Base-by-base conservation (phyloP, 2,329 filamentous ascomycete species). In the Mycosphaerella sp. region DNA sequence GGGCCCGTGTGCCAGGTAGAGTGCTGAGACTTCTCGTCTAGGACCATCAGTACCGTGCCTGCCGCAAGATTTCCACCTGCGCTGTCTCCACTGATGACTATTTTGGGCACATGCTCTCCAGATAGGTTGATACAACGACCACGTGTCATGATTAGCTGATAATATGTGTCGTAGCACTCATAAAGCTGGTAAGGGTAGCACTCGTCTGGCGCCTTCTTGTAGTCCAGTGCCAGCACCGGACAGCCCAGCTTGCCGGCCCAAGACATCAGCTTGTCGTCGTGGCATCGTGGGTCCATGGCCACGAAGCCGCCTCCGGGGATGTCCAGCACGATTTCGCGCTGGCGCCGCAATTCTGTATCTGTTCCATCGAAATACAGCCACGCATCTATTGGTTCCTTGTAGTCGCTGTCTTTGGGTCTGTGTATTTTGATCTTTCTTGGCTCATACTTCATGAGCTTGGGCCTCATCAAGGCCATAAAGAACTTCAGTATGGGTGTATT, bases 281-380 rank as follows among this genome's bases (percentile, higher is more conserved):
- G 89, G 62, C 85, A 87, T 41, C 93, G 77, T n/a, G 93, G 93
- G 52, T 88, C 84, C 93, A 98, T 98, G 14, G 93, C 90, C 10
- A 98, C 90, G 59, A 94, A 98, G 0, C 93, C 93, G 28, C 93
- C 93, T 1, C 93, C 93, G 0, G 93, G 93, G 3, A 97, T 82
- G 68, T 98, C 93, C 32, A 98, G 66, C 1, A 98, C 79, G 25
- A 98, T 69, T 62, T 86, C 86, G 44, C 80, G 84, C 65, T 94
- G 86, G 37, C 85, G 79, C 62, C 83, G 82, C 41, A 96, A 73
- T 41, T 89, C 84, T 2, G 84, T 81, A 6, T 95, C 70, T 0
- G 90, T 85, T 0, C 93, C 93, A 63, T 97, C 89, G 62, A 90
- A 98, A 69, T 96, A 98, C 28, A 98, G 74, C 90, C 91, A 97